Evolutionary conservation across 306 rosid genomes (phyloP).

Genomic region (Gastrolobium bilobum): DNA sequence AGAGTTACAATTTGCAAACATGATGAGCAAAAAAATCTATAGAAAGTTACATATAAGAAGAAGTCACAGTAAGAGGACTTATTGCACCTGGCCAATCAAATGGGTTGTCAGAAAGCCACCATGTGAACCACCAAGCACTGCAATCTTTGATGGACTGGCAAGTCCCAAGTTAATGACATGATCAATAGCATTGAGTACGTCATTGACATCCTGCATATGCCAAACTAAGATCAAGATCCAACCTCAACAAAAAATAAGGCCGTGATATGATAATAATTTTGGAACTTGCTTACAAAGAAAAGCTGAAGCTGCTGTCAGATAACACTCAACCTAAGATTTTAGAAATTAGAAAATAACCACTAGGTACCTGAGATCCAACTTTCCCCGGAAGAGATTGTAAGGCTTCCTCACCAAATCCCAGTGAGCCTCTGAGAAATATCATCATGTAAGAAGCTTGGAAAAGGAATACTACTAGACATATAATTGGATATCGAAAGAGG

Average conservation of each 20-base stretch:
- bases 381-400: slow-evolving; percentile 95
- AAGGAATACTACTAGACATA: slow-evolving; percentile 25
- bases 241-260: not conserved
- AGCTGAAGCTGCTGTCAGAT: slow-evolving; percentile 32
- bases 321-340: slow-evolving; percentile 31
- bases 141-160: slow-evolving; percentile 80
- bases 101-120: slow-evolving; percentile 98
- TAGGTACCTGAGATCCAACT: slow-evolving; percentile 83
- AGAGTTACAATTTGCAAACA: not conserved
- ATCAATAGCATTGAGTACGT: slow-evolving; percentile 84
- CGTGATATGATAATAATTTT: slow-evolving; percentile 28
- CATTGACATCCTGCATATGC: slow-evolving; percentile 82
- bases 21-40: not conserved
- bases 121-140: slow-evolving; percentile 92
- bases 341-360: slow-evolving; percentile 36
- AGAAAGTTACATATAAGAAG: slow-evolving; percentile 25
- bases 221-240: slow-evolving; percentile 37
- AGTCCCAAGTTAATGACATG: slow-evolving; percentile 76
- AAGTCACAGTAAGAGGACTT: slow-evolving; percentile 23
- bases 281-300: slow-evolving; percentile 42
- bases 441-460: slow-evolving; percentile 44
- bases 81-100: slow-evolving; percentile 94
- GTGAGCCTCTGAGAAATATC: slow-evolving; percentile 78
- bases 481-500: slow-evolving; percentile 30
- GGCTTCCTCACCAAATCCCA: slow-evolving; percentile 99